Base-by-base conservation (phyloP, 2,329 filamentous ascomycete species). In the Trichoderma sp. region DNA sequence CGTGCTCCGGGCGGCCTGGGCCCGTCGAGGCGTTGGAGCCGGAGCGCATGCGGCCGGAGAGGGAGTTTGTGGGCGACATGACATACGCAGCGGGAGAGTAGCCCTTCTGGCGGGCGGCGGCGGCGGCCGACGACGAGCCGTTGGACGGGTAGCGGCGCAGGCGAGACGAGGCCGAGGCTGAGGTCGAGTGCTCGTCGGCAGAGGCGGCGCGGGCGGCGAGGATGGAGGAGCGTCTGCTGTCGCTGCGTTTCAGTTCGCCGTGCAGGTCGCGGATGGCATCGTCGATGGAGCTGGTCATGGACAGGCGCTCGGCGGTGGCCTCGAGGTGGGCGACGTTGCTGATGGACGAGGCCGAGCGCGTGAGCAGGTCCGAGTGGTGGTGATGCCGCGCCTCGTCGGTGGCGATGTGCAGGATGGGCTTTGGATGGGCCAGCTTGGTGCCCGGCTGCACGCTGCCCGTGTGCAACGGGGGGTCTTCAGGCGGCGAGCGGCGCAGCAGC, bases 251-350 rank as follows among this genome's bases (percentile, higher is more conserved):
- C 76, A 91, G 82, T 78, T 92, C 89, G 70, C 88, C 83, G 78
- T 92, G 89, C 72, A 93, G 83, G 75, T 90, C 88, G 69, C 90
- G 87, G 74, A 94, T 94, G 73, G 92, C 91, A 81, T 91, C 88
- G 74, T 91, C 91, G 75, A 94, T 91, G 71, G 91, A 92, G 71
- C 89, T 91, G 68, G 89, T 90, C 81, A 87, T 86, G 73, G 90
- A 92, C 78, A 94, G 83, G 72, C 89, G 86, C 79, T 94, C 91
- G 59, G 91, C 91, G 13, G 89, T 90, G 72, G 90, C 89, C 79
- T 95, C 91, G 71, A 94, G 86, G 60, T 89, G 87, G 72, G 90
- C 88, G 71, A 94, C 89, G 80, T 91, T 93, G 76, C 85, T 85
- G 21, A 85, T 80, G 76, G 87, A 89, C 37, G 87, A 87, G 30